Conservation (phyloP, 1,139 yeast genomes). For the Candida tetrigidarum region DNA sequence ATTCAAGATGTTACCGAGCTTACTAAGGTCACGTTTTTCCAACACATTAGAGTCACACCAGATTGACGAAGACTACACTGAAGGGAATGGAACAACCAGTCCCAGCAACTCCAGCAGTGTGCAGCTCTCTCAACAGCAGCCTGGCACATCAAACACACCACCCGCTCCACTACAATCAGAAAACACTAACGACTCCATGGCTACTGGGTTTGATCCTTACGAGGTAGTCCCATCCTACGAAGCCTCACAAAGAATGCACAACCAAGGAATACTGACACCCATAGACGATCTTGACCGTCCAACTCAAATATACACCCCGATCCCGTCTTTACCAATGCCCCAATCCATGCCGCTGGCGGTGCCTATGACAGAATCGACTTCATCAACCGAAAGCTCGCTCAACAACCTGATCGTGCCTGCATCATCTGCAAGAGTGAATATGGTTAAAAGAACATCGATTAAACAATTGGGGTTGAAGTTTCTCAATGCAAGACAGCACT, state of each 20-base stretch:
- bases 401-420: constrained; percentile 8
- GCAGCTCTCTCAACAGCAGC: not conserved
- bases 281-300: constrained; percentile 1
- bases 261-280: constrained; percentile 10
- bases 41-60: constrained; percentile 38
- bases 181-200: not conserved
- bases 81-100: constrained; percentile 15
- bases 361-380: constrained; percentile 15
- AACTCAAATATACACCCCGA: constrained; percentile 17
- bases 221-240: constrained; percentile 52
- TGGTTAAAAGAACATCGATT: constrained; percentile 24
- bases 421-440: constrained; percentile 7
- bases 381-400: constrained; percentile 13
- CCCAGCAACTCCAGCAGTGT: not conserved
- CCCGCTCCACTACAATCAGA: constrained; percentile 10
- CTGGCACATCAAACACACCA: not conserved
- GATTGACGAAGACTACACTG: constrained; percentile 39
- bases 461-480: constrained; percentile 67
- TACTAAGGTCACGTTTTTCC: constrained; percentile 32
- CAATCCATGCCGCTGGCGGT: constrained; percentile 3
- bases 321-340: constrained; percentile 20
- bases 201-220: constrained; percentile 32
- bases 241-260: constrained; percentile 43
- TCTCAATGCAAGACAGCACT: constrained; percentile 76
- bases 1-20: constrained; percentile 19